These are phyloP conservation scores for Paxillus rubicundulus DNA, from an alignment of 768 basidiomycete genomes.

Conservation along the genomic window DNA sequence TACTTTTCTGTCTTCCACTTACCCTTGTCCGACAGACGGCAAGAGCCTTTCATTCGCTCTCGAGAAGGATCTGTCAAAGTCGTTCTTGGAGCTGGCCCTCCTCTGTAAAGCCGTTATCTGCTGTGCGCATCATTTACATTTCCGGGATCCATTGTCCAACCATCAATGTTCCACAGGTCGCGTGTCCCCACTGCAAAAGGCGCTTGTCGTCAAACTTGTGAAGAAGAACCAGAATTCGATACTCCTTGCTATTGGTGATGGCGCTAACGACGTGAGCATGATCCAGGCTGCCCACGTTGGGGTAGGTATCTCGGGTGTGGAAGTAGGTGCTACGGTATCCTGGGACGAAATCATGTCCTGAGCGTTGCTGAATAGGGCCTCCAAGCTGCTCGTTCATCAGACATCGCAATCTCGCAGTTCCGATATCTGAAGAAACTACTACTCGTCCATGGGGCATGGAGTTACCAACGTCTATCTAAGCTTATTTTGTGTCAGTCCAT, in stretches of 20 bases:
- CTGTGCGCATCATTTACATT: conserved; percentile 48
- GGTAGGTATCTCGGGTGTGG: conserved; percentile 95
- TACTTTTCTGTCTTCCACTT: neutral
- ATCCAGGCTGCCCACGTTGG: conserved; percentile 98
- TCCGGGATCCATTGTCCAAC: too few species aligned
- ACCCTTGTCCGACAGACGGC: conserved; percentile 57
- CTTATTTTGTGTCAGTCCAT: conserved; percentile 82
- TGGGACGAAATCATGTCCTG: neutral
- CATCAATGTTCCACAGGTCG: conserved; percentile 56
- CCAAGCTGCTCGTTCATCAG: conserved; percentile 96
- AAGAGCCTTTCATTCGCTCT: conserved; percentile 92
- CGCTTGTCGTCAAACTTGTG: conserved; percentile 96
- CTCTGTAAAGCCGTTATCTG: conserved; percentile 99
- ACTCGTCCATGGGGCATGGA: conserved; percentile 98
- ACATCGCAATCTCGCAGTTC: conserved; percentile 98
- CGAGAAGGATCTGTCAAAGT: conserved; percentile 87
- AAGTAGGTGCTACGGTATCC: conserved; percentile 48
- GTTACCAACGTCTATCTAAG: conserved; percentile 92
- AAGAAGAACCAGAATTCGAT: conserved; percentile 95
- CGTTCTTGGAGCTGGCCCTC: conserved; percentile 91
- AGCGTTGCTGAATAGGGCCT: conserved; percentile 58
- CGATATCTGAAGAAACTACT: conserved; percentile 91
- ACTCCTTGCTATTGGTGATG: conserved; percentile 95
- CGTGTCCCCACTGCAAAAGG: conserved; percentile 96
- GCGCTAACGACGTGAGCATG: conserved; percentile 99